Evolutionary conservation across 371 early-diverging fungal species (phyloP).

Genomic region (Circinella umbellata): DNA sequence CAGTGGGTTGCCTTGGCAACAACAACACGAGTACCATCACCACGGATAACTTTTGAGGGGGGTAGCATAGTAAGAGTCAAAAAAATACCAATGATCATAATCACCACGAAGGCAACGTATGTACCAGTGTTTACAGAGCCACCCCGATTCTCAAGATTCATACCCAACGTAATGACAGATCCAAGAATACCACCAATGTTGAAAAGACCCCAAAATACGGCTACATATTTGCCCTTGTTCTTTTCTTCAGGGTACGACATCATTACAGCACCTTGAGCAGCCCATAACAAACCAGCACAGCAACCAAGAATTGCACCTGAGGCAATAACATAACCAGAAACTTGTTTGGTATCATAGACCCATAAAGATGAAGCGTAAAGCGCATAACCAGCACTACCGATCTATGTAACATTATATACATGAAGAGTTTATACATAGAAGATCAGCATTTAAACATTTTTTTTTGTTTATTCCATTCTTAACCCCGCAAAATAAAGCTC

Average conservation of each 20-base stretch:
- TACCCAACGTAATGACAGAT: constrained; percentile 62
- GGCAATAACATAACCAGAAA: constrained; percentile 44
- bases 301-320: constrained; percentile 63
- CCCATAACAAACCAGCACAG: constrained; percentile 61
- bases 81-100: constrained; percentile 61
- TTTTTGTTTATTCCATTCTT: no score
- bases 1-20: constrained; percentile 52
- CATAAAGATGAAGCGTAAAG: constrained; percentile 57
- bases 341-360: constrained; percentile 42
- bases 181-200: constrained; percentile 81
- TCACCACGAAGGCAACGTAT: constrained; percentile 65
- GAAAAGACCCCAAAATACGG: constrained; percentile 75
- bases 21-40: constrained; percentile 62
- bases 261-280: constrained; percentile 66
- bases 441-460: no score
- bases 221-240: constrained; percentile 71
- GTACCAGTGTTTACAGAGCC: constrained; percentile 51
- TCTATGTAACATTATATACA: constrained; percentile 12
- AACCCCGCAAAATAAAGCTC: no score
- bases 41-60: constrained; percentile 56
- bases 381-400: constrained; percentile 50
- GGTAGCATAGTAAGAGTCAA: constrained; percentile 57
- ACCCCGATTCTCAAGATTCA: constrained; percentile 53
- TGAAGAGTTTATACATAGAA: no score
- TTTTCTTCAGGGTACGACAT: constrained; percentile 63